phyloP scores from a whole-genome alignment of 2,329 filamentous ascomycete genomes.

The Hypoxylon sp. region DNA sequence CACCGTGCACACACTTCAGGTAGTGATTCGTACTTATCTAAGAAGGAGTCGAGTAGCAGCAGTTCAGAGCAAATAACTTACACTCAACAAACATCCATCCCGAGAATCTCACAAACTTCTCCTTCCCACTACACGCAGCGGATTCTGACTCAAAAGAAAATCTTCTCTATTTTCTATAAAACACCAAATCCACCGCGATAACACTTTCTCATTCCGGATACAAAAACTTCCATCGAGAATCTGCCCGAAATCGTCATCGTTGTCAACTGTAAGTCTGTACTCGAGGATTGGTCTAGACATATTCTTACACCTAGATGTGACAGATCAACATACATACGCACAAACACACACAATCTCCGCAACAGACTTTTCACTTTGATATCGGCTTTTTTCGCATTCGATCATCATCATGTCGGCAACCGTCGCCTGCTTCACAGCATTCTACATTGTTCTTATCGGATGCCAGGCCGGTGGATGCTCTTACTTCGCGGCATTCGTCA shows the following conservation, averaged over 20 bases:
- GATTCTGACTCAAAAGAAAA: not conserved
- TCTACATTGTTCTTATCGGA: not conserved
- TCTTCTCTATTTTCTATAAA: not conserved
- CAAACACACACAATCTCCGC: too few species aligned
- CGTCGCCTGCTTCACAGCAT: not conserved
- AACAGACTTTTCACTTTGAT: not conserved
- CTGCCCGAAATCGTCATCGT: not conserved
- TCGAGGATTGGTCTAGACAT: not conserved
- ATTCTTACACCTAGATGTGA: not conserved
- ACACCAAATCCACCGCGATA: not conserved
- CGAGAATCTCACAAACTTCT: not conserved
- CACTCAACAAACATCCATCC: not conserved
- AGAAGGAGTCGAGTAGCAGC: not conserved
- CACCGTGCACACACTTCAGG: not conserved
- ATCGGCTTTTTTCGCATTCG: not conserved
- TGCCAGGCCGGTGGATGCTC: conserved; percentile 5
- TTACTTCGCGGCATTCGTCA: conserved; percentile 27
- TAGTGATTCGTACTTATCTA: not conserved
- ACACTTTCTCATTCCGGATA: not conserved
- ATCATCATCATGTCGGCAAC: not conserved
- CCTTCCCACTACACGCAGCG: not conserved
- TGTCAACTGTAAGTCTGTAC: not conserved
- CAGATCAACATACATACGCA: not conserved
- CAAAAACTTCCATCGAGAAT: not conserved
- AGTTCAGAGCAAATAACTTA: not conserved